Percentiles rank a stretch among this genome's conserved stretches.
Conservation (phyloP, 768 basidiomycete species). For the Leccinum olivaceopallidum region DNA sequence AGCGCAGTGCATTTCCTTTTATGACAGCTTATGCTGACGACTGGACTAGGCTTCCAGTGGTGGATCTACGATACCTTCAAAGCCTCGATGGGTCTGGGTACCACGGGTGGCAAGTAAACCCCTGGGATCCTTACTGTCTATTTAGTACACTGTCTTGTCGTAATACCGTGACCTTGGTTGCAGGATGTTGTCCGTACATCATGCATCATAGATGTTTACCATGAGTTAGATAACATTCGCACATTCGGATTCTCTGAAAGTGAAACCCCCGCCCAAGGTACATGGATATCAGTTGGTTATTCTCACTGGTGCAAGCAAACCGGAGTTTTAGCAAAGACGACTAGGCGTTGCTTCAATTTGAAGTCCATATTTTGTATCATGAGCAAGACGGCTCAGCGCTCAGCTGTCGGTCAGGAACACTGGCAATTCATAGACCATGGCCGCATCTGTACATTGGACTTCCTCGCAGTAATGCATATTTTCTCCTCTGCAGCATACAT, state of each 20-base stretch:
- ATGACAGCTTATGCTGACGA: neutral
- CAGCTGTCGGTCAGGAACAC: too few species aligned
- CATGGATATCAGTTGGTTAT: too few species aligned
- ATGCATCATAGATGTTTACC: slow-evolving; percentile 11
- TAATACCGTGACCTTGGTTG: slow-evolving; percentile 7
- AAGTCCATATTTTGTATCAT: too few species aligned
- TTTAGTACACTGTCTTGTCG: neutral
- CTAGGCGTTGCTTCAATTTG: too few species aligned
- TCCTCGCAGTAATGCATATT: too few species aligned
- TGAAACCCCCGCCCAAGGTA: neutral
- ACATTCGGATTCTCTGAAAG: neutral
- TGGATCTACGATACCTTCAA: slow-evolving; percentile 93
- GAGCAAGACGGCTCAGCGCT: too few species aligned
- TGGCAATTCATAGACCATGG: too few species aligned
- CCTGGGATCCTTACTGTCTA: neutral
- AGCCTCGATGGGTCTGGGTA: slow-evolving; percentile 78
- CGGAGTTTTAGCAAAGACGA: too few species aligned
- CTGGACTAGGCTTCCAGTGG: slow-evolving; percentile 76
- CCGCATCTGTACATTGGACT: too few species aligned
- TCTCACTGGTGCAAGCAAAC: too few species aligned
- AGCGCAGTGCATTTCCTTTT: slow-evolving; percentile 2
- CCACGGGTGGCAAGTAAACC: slow-evolving; percentile 81
- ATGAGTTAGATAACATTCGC: neutral
- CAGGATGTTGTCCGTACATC: neutral
- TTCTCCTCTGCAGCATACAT: too few species aligned